Evolutionary conservation across 768 basidiomycete genomes (phyloP).

Genomic region (Hortiboletus campestris): DNA sequence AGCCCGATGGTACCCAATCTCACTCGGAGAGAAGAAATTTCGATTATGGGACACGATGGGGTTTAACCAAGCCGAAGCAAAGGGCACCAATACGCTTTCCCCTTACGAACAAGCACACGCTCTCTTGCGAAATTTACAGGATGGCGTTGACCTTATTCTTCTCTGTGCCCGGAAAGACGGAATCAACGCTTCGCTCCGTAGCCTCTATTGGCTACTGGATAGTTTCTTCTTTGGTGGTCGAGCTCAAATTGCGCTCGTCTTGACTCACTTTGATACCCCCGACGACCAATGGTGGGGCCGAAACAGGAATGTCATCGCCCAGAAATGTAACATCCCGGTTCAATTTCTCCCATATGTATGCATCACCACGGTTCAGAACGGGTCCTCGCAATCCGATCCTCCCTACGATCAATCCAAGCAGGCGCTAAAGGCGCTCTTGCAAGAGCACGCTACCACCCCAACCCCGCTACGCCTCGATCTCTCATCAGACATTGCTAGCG

Average conservation of each 20-base stretch:
- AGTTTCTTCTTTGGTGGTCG: constrained; percentile 37
- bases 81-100: constrained; percentile 11
- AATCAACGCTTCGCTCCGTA: constrained; percentile 34
- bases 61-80: constrained; percentile 26
- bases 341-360: constrained; percentile 12
- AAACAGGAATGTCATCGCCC: constrained; percentile 27
- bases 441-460: constrained; percentile 4
- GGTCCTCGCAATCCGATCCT: neutral
- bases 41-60: constrained; percentile 36
- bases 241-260: constrained; percentile 37
- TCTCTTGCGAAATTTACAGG: constrained; percentile 33
- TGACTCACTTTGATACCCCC: constrained; percentile 38
- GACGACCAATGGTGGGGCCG: constrained; percentile 39
- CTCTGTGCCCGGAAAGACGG: constrained; percentile 39
- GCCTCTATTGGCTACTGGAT: constrained; percentile 38
- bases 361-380: constrained; percentile 18
- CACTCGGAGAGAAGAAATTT: constrained; percentile 21
- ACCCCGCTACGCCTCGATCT: constrained; percentile 18
- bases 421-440: constrained; percentile 8
- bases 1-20: constrained; percentile 21
- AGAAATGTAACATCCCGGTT: constrained; percentile 10
- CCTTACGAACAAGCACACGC: constrained; percentile 31
- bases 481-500: constrained; percentile 1
- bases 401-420: constrained; percentile 15
- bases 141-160: constrained; percentile 40